phyloP scores from a whole-genome alignment of 2,329 filamentous ascomycete species.

The Ustulina deusta region DNA sequence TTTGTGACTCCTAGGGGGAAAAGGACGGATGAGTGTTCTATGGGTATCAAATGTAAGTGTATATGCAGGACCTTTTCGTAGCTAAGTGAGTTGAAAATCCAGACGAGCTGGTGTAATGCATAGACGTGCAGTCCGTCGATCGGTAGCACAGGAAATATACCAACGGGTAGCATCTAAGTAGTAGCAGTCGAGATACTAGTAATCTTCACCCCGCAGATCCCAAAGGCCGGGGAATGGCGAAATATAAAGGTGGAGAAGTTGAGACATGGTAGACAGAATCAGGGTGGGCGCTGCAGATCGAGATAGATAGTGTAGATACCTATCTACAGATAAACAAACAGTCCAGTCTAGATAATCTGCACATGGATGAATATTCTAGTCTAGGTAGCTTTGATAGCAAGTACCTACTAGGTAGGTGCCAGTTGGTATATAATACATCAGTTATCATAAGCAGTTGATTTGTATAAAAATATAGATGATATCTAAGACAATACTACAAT shows the following conservation, averaged over 20 bases:
- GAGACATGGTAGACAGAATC: background rate
- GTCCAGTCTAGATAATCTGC: no score
- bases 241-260: background rate
- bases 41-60: background rate
- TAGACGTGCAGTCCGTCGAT: background rate
- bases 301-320: background rate
- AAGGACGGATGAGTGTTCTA: background rate
- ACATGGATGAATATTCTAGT: no score
- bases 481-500: no score
- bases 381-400: no score
- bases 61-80: background rate
- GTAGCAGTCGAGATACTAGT: background rate
- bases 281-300: background rate
- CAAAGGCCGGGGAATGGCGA: background rate
- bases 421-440: background rate
- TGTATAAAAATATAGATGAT: background rate
- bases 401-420: background rate
- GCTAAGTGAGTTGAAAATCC: background rate
- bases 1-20: background rate
- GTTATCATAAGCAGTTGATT: background rate
- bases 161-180: slow-evolving; percentile 10
- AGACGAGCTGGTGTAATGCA: background rate
- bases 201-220: background rate
- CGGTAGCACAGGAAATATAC: background rate
- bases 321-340: background rate